Conservation (phyloP, 1,284 basidiomycete species). For the Cutaneotrichosporon cutaneum region DNA sequence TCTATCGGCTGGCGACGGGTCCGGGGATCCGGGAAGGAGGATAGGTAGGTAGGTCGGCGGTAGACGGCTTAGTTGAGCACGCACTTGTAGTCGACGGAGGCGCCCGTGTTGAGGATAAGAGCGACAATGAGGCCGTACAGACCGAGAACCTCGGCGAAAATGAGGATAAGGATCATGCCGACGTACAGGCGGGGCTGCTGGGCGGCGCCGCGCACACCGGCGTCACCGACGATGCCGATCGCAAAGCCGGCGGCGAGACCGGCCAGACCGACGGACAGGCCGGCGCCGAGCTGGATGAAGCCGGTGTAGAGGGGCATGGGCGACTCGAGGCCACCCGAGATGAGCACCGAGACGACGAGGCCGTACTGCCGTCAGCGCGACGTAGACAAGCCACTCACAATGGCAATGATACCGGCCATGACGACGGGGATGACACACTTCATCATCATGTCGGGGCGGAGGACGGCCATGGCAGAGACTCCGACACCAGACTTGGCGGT, state of each 20-base stretch:
- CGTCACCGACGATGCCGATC: constrained; percentile 93
- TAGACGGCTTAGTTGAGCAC: background rate
- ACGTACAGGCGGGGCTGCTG: constrained; percentile 93
- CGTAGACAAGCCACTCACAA: constrained; percentile 51
- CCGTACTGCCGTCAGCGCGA: constrained; percentile 61
- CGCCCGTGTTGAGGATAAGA: constrained; percentile 59
- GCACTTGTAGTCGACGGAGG: constrained; percentile 38
- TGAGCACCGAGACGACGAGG: constrained; percentile 87
- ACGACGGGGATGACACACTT: constrained; percentile 94
- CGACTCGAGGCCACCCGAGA: constrained; percentile 63
- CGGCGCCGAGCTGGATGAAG: constrained; percentile 86
- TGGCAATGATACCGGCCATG: constrained; percentile 99
- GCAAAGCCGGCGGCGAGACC: constrained; percentile 89
- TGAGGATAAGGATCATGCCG: constrained; percentile 75
- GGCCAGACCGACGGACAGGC: constrained; percentile 75
- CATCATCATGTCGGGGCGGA: constrained; percentile 93
- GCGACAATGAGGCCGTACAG: constrained; percentile 61
- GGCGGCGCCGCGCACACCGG: constrained; percentile 84
- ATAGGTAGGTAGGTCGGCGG: background rate
- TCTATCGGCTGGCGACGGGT: background rate
- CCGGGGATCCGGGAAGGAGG: background rate
- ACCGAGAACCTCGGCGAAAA: constrained; percentile 87
- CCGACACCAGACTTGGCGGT: constrained; percentile 99
- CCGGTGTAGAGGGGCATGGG: constrained; percentile 72
- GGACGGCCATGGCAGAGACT: constrained; percentile 96